Percentiles rank a stretch among this genome's conserved stretches.
These are phyloP conservation scores for Ormosia semicastrata DNA, from an alignment of 306 rosid species.

Conservation along the genomic window DNA sequence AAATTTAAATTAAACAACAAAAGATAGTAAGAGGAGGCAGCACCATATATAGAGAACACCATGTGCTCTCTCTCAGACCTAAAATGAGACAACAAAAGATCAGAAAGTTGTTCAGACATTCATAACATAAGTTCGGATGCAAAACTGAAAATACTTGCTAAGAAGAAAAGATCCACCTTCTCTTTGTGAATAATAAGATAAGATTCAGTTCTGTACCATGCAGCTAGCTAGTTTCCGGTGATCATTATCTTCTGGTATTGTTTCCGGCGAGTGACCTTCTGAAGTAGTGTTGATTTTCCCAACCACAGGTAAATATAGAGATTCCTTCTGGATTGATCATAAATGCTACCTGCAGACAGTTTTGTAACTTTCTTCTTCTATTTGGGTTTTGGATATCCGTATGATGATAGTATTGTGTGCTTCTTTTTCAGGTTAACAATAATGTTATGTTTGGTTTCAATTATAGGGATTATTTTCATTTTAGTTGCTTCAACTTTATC, in stretches of 20 bases:
- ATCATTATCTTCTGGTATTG: background rate
- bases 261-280: background rate
- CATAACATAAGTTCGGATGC: background rate
- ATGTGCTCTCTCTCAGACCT: background rate
- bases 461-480: background rate
- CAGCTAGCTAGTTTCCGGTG: background rate
- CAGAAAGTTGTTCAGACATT: background rate
- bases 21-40: background rate
- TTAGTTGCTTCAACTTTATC: background rate
- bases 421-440: background rate
- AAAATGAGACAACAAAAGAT: background rate
- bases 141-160: background rate
- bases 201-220: too few species aligned
- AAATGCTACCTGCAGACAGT: background rate
- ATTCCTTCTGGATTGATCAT: too few species aligned
- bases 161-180: too few species aligned
- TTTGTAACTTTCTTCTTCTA: background rate
- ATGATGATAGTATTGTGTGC: background rate
- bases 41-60: background rate
- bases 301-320: too few species aligned
- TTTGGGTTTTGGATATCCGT: background rate
- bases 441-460: constrained; percentile 10
- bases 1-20: background rate
- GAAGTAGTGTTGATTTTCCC: background rate
- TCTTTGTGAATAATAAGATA: too few species aligned